Percentiles rank a stretch among this genome's conserved stretches.
Conservation (phyloP, 495 filamentous ascomycete genomes). For the Neurospora africana region DNA sequence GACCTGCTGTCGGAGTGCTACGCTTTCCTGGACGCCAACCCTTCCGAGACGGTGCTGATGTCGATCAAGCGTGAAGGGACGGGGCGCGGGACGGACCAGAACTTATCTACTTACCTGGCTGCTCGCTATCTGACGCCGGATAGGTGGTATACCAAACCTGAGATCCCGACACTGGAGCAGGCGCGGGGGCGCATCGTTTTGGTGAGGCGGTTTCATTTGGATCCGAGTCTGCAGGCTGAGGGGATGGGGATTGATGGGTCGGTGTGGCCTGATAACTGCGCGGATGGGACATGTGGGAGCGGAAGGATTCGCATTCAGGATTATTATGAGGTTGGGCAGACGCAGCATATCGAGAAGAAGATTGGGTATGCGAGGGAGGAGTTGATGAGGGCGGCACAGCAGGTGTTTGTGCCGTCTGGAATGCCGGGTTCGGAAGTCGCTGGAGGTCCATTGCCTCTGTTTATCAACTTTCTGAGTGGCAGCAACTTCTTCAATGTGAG, state of each 20-base stretch:
- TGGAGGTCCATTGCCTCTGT: conserved; percentile 51
- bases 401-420: conserved; percentile 11
- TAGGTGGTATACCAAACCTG: conserved; percentile 69
- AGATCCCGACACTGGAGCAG: conserved; percentile 74
- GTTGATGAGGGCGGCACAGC: conserved; percentile 56
- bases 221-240: conserved; percentile 43
- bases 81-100: conserved; percentile 67
- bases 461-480: conserved; percentile 80
- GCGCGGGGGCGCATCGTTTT: conserved; percentile 77
- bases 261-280: conserved; percentile 82
- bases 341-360: conserved; percentile 68
- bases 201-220: conserved; percentile 65
- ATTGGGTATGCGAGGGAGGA: conserved; percentile 62
- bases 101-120: conserved; percentile 60
- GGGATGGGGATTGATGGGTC: conserved; percentile 79
- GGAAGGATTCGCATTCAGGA: conserved; percentile 81
- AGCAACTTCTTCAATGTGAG: conserved; percentile 87
- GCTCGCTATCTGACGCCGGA: conserved; percentile 56
- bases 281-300: conserved; percentile 58
- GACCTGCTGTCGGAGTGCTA: conserved; percentile 58
- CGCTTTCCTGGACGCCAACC: conserved; percentile 66
- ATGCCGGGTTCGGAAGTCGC: not conserved
- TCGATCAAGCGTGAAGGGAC: conserved; percentile 85
- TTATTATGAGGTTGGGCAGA: conserved; percentile 81
- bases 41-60: conserved; percentile 73